Evolutionary conservation across 1,139 yeast genomes (phyloP).

Genomic region (Sporopachydermia cereana): DNA sequence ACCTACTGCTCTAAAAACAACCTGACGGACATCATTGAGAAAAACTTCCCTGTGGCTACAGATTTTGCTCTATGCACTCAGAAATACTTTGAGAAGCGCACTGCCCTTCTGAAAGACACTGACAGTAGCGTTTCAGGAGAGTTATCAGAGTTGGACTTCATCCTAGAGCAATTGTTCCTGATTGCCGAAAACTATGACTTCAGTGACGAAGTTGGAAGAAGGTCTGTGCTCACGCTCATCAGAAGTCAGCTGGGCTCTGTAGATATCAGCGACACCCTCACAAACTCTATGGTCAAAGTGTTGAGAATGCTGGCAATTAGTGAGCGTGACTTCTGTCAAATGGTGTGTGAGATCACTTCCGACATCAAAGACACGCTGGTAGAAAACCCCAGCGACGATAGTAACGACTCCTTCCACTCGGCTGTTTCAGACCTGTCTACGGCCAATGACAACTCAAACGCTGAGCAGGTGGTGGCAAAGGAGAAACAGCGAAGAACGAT

Average conservation of each 20-base stretch:
- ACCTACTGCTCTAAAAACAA: slow-evolving; percentile 44
- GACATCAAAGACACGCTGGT: slow-evolving; percentile 60
- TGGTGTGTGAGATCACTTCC: slow-evolving; percentile 76
- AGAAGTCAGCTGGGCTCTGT: slow-evolving; percentile 50
- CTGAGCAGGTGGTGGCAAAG: slow-evolving; percentile 18
- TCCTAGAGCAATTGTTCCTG: slow-evolving; percentile 59
- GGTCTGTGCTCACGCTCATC: slow-evolving; percentile 64
- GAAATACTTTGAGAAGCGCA: slow-evolving; percentile 40
- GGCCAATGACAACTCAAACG: slow-evolving; percentile 17
- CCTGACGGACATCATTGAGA: slow-evolving; percentile 49
- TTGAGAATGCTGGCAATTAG: slow-evolving; percentile 60
- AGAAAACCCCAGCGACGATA: slow-evolving; percentile 25
- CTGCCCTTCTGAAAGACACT: slow-evolving; percentile 13
- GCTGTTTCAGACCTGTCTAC: slow-evolving; percentile 32
- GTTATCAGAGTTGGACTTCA: slow-evolving; percentile 54
- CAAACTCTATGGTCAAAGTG: slow-evolving; percentile 50
- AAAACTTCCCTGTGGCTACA: slow-evolving; percentile 71
- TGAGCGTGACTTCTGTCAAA: slow-evolving; percentile 74
- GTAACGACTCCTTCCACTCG: slow-evolving; percentile 39
- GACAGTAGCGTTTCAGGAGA: slow-evolving; percentile 27
- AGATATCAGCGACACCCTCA: slow-evolving; percentile 40
- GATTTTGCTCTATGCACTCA: slow-evolving; percentile 50
- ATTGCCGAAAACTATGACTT: slow-evolving; percentile 69
- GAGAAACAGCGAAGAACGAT: slow-evolving; percentile 25
- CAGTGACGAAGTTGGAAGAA: slow-evolving; percentile 85